Percentiles rank a stretch among this genome's conserved stretches.
Conservation (phyloP, 208 protist genomes). For the Crithidia expoeki region DNA sequence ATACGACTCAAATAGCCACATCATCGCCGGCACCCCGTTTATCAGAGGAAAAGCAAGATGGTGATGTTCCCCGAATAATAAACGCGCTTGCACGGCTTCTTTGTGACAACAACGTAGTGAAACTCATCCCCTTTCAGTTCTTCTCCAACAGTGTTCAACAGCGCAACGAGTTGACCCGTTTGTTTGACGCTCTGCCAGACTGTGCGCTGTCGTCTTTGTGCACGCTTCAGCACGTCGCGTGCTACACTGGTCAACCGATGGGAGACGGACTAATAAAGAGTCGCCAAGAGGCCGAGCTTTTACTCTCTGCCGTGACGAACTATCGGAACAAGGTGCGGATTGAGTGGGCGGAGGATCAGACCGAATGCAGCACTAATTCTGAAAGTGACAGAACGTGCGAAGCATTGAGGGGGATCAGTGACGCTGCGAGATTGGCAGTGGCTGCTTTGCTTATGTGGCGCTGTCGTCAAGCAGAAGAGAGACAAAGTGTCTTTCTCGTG, state of each 20-base stretch:
- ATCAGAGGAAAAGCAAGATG: neutral
- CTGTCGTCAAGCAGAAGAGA: neutral
- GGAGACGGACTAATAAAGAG: neutral
- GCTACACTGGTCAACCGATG: conserved; percentile 15
- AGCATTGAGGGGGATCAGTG: neutral
- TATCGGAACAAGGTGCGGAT: neutral
- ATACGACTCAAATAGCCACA: neutral
- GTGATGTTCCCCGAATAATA: neutral
- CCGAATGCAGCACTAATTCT: neutral
- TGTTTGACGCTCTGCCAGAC: neutral
- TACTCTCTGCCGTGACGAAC: neutral
- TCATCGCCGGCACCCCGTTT: neutral
- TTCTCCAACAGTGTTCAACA: neutral
- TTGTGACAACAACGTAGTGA: neutral
- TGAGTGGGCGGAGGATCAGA: neutral
- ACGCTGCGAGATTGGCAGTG: neutral
- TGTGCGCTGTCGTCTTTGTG: neutral
- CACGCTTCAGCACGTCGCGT: conserved; percentile 13
- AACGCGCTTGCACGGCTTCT: neutral
- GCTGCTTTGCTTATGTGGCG: conserved; percentile 7
- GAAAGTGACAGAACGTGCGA: neutral
- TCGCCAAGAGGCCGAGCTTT: neutral
- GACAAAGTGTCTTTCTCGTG: neutral
- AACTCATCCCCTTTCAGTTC: neutral
- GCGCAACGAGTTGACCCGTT: neutral